These are phyloP conservation scores for Phoenix dactylifera DNA, from an alignment of 176 grass and related monocot genomes.

Conservation along the genomic window DNA sequence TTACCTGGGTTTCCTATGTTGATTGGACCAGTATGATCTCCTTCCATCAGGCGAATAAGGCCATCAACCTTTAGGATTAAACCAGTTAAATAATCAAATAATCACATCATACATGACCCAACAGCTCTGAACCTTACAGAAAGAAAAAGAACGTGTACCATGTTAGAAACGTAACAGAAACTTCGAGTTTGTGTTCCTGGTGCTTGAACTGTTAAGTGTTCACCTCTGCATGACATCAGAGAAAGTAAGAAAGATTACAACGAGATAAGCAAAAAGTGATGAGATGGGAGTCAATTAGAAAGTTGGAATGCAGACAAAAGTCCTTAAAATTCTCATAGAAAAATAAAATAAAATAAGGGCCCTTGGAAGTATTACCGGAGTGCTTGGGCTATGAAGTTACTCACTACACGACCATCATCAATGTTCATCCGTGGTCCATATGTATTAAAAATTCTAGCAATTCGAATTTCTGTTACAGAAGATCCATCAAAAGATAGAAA, in stretches of 20 bases:
- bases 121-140: neutral
- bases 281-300: too few species aligned
- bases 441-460: conserved; percentile 99
- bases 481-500: conserved; percentile 9
- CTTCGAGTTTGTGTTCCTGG: conserved; percentile 98
- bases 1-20: conserved; percentile 15
- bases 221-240: conserved; percentile 41
- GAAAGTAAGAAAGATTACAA: neutral
- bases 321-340: too few species aligned
- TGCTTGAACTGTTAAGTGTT: conserved; percentile 85
- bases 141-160: conserved; percentile 42
- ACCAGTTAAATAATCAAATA: neutral
- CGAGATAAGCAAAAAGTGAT: too few species aligned
- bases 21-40: conserved; percentile 6
- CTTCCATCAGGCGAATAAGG: conserved; percentile 46
- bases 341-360: neutral
- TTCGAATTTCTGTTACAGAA: conserved; percentile 61
- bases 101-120: neutral
- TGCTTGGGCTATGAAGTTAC: conserved; percentile 99
- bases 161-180: conserved; percentile 95
- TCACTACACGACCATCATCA: conserved; percentile 97
- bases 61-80: conserved; percentile 69
- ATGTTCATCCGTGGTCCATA: conserved; percentile 99
- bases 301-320: too few species aligned
- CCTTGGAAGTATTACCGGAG: conserved; percentile 53